A percentile compares a stretch with the other conserved stretches of the same genome.
phyloP scores from a whole-genome alignment of 306 rosid genomes.

The Cucumis cinereus region DNA sequence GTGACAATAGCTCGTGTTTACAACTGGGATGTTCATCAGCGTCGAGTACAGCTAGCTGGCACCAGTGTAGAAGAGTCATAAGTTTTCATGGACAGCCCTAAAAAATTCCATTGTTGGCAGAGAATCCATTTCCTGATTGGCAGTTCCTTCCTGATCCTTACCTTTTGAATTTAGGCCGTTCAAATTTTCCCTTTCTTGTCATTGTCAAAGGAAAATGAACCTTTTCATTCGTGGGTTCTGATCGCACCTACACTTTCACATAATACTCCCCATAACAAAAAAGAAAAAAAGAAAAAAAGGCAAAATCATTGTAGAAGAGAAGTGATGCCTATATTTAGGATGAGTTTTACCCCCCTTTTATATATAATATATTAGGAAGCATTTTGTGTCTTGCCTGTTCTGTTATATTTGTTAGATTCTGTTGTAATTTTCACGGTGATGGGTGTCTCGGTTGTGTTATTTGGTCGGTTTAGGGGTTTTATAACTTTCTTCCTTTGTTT shows the following conservation, averaged over 20 bases:
- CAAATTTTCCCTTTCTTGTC: conserved; percentile 11
- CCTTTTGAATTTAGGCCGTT: conserved; percentile 15
- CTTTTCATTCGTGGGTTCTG: background rate
- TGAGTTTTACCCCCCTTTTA: background rate
- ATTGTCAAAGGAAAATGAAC: background rate
- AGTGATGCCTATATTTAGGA: background rate
- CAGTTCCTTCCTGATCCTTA: conserved; percentile 22
- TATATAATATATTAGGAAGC: background rate
- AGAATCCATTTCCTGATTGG: conserved; percentile 14
- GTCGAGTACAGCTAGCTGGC: conserved; percentile 41
- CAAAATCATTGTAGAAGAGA: background rate
- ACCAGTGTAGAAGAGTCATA: conserved; percentile 29
- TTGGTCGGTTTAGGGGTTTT: background rate
- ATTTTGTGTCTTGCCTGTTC: background rate
- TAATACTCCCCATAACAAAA: background rate
- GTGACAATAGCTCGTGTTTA: conserved; percentile 87
- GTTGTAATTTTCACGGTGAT: background rate
- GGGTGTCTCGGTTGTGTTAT: background rate
- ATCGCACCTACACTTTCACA: background rate
- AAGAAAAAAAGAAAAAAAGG: background rate
- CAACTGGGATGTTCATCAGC: conserved; percentile 92
- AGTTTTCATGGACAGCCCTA: background rate
- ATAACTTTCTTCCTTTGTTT: background rate
- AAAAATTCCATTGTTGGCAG: conserved; percentile 15
- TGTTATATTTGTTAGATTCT: background rate